phyloP scores from a whole-genome alignment of 2,329 filamentous ascomycete species.

The Albifimbria verrucaria region DNA sequence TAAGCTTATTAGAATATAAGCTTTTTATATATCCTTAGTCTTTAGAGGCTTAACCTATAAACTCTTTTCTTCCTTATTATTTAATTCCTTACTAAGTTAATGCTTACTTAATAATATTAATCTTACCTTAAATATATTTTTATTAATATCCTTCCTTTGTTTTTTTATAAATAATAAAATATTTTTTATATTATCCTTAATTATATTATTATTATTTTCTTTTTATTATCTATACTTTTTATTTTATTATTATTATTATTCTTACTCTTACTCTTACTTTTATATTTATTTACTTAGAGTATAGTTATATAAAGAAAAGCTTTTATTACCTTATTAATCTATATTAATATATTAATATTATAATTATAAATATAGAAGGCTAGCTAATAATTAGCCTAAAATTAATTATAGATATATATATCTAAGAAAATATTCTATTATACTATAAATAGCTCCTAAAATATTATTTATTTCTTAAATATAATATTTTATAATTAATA shows the following conservation, averaged over 20 bases:
- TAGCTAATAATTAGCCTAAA: neutral
- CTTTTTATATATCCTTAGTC: neutral
- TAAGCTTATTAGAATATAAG: neutral
- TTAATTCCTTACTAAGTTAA: neutral
- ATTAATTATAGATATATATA: neutral
- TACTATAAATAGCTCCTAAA: neutral
- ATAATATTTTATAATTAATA: conserved; percentile 1
- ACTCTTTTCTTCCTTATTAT: neutral
- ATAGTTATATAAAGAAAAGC: neutral
- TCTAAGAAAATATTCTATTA: neutral
- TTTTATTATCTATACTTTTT: neutral
- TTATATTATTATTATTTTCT: neutral
- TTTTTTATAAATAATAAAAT: neutral
- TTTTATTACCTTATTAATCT: neutral
- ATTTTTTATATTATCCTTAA: neutral
- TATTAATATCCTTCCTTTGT: neutral
- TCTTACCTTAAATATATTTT: neutral
- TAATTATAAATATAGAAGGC: neutral
- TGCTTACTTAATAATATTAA: neutral
- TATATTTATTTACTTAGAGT: neutral
- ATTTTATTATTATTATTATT: neutral
- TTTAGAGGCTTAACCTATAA: neutral
- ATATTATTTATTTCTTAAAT: neutral
- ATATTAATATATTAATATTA: neutral
- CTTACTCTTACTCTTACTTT: neutral